Percentiles rank a stretch among this genome's conserved stretches.
Evolutionary conservation across 2,329 filamentous ascomycete genomes (phyloP).

Genomic region (Ceratocystis smalleyi): DNA sequence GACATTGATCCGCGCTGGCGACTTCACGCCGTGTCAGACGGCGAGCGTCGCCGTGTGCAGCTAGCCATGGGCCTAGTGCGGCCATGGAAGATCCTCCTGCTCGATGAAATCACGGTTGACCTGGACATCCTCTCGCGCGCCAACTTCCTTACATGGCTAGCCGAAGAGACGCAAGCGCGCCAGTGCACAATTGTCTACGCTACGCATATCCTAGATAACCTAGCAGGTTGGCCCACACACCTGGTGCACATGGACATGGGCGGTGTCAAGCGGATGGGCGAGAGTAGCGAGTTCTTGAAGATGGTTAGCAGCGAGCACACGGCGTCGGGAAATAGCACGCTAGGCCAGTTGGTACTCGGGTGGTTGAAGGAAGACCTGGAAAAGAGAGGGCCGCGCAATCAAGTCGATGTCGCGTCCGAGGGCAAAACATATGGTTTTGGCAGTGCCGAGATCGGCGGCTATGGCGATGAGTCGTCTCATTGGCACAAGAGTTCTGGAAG

Average conservation of each 20-base stretch:
- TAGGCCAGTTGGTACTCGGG: slow-evolving; percentile 73
- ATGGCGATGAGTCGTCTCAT: slow-evolving; percentile 36
- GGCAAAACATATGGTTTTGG: slow-evolving; percentile 46
- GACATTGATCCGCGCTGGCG: slow-evolving; percentile 88
- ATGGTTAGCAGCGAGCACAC: slow-evolving; percentile 28
- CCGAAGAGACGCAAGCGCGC: slow-evolving; percentile 66
- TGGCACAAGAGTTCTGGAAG: slow-evolving; percentile 3
- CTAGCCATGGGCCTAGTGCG: slow-evolving; percentile 87
- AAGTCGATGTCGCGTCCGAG: slow-evolving; percentile 39
- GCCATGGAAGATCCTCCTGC: slow-evolving; percentile 77
- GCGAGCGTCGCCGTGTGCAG: slow-evolving; percentile 81
- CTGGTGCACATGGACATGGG: slow-evolving; percentile 91
- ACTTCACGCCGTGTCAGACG: slow-evolving; percentile 90
- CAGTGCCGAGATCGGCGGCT: slow-evolving; percentile 38
- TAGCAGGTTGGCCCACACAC: slow-evolving; percentile 89
- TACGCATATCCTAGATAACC: slow-evolving; percentile 90
- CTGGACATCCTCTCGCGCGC: slow-evolving; percentile 73
- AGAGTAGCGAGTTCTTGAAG: slow-evolving; percentile 52
- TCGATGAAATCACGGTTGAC: slow-evolving; percentile 96
- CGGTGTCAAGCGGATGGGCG: slow-evolving; percentile 71
- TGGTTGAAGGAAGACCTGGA: slow-evolving; percentile 75
- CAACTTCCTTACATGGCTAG: slow-evolving; percentile 75
- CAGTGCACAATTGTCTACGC: slow-evolving; percentile 91
- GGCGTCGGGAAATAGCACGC: slow-evolving; percentile 54
- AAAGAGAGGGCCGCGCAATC: slow-evolving; percentile 60